Base-by-base conservation (phyloP, 1,139 yeast species). In the Hansenula sp. region DNA sequence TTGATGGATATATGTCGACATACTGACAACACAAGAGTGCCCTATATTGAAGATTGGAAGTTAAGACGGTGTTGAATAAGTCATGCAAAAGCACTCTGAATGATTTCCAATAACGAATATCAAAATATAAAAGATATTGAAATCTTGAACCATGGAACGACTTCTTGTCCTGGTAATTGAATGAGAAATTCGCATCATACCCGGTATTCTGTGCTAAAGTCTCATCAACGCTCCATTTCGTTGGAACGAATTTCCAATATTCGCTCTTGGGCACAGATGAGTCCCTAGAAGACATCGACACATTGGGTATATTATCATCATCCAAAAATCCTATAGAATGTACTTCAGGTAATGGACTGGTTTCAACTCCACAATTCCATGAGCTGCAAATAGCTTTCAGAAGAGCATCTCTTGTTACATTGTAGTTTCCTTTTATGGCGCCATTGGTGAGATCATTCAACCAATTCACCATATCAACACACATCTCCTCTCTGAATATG, bases 401-500 rank as follows among this genome's bases (percentile, higher is more conserved):
- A 16, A 85, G 67, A 1, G 75, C 55, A 38, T 77, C 71, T 41
- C 83, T 69, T 2, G 76, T 61, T 1, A 67, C 52, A 32, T 65
- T 61, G 47, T 75, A 74, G 34, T 73, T 71, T 18, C 76, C 77
- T 45, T 73, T 71, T 20, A 84, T 53, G 34, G 77, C 74, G 27
- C 83, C 72, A 42, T 69, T 73, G 0, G 84, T 68, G 34, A 88
- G 60, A 34, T 78, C 84, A 29, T 66, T 63, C 4, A 87, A 57
- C 90, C 95, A 85, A 18, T 60, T 55, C 10, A 86, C 57, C 19
- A 87, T 77, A 44, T 82, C 88, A 40, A 77, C 81, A 48, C 85
- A 81, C 88, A 85, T 80, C 43, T 85, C 92, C 57, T 88, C 96
- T 40, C 95, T 68, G 55, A 85, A 83, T 9, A 76, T 65, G 54